A percentile compares a stretch with the other conserved stretches of the same genome.
phyloP scores from a whole-genome alignment of 75 land plant genomes.

The Sequoia sempervirens region DNA sequence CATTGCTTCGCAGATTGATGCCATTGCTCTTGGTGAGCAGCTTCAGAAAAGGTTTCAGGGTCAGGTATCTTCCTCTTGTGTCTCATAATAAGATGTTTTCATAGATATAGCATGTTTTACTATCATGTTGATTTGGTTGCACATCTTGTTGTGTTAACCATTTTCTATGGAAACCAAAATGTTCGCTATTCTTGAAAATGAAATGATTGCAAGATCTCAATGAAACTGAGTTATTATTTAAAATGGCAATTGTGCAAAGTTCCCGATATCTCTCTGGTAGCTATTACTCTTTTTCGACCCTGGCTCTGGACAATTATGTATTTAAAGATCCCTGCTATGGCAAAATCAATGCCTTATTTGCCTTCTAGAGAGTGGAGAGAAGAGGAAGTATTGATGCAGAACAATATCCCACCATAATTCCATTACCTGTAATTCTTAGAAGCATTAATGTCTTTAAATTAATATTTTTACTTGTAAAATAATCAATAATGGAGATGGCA shows the following conservation, averaged over 20 bases:
- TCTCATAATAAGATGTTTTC: background rate
- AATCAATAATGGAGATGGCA: background rate
- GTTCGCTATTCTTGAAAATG: background rate
- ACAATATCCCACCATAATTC: background rate
- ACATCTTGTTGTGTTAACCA: background rate
- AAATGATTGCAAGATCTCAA: background rate
- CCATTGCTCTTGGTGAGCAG: conserved; percentile 48
- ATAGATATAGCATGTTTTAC: background rate
- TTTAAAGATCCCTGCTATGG: background rate
- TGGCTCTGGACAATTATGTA: background rate
- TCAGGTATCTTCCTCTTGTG: conserved; percentile 45
- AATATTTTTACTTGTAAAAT: background rate
- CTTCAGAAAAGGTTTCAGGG: conserved; percentile 49
- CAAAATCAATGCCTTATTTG: background rate
- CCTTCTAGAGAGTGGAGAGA: background rate
- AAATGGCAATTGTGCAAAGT: background rate
- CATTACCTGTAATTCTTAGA: background rate
- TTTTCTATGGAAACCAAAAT: background rate
- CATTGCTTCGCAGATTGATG: conserved; percentile 57
- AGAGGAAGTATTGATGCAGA: background rate
- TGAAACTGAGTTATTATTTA: background rate
- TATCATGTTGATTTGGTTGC: conserved; percentile 7
- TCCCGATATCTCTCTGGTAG: background rate
- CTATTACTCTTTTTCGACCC: background rate
- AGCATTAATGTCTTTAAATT: background rate